phyloP scores from a whole-genome alignment of 345 rosid genomes.

The Ceriops tagal region DNA sequence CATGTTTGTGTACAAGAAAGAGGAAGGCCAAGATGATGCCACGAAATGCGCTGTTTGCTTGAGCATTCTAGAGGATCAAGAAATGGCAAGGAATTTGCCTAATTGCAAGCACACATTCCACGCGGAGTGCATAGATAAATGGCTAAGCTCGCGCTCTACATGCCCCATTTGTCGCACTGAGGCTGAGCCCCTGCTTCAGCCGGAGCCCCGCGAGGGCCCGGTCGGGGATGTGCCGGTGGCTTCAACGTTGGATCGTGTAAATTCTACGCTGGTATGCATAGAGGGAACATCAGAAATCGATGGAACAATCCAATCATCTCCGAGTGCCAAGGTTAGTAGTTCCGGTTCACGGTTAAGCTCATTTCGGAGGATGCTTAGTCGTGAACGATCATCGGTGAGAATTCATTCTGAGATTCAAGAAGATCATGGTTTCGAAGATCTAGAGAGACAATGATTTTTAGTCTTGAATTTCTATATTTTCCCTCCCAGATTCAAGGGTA shows the following conservation, averaged over 20 bases:
- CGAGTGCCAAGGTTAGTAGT: constrained; percentile 5
- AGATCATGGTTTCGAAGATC: constrained; percentile 18
- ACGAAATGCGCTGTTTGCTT: constrained; percentile 69
- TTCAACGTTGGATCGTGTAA: background rate
- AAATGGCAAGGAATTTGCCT: constrained; percentile 57
- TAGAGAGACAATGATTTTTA: constrained; percentile 20
- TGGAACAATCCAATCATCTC: background rate
- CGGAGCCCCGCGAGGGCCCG: constrained; percentile 36
- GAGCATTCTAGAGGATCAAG: constrained; percentile 61
- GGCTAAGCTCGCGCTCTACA: constrained; percentile 55
- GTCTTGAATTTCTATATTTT: background rate
- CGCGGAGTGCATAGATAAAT: constrained; percentile 58
- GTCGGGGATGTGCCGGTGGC: background rate
- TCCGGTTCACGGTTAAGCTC: constrained; percentile 26
- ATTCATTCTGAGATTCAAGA: constrained; percentile 22
- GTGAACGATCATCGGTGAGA: constrained; percentile 29
- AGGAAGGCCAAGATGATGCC: constrained; percentile 2
- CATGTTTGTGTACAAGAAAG: constrained; percentile 29
- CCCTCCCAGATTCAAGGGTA: too few species aligned
- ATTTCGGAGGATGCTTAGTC: constrained; percentile 22
- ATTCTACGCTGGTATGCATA: background rate
- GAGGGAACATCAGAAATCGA: constrained; percentile 7
- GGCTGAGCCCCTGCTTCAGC: constrained; percentile 54
- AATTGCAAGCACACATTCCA: constrained; percentile 75
- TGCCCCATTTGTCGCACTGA: constrained; percentile 81